These are phyloP conservation scores for Russula sp. DNA, from an alignment of 768 basidiomycete genomes.

Conservation along the genomic window DNA sequence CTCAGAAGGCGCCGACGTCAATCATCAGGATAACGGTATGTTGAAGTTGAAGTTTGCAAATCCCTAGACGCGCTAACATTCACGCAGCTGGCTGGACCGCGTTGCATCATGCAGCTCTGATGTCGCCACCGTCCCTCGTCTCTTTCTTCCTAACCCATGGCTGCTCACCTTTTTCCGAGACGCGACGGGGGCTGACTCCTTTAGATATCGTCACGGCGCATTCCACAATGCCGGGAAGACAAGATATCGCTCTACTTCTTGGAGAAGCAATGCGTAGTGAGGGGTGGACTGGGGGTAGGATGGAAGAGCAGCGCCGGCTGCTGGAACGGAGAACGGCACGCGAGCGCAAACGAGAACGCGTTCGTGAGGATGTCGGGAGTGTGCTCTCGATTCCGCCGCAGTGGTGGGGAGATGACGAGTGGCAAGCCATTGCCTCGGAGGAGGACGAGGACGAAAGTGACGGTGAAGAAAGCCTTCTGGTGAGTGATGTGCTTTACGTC, in stretches of 20 bases:
- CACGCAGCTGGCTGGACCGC: slow-evolving; percentile 86
- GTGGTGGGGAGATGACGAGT: slow-evolving; percentile 59
- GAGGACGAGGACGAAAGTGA: slow-evolving; percentile 40
- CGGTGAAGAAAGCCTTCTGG: slow-evolving; percentile 44
- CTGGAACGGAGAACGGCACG: slow-evolving; percentile 52
- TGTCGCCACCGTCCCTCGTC: slow-evolving; percentile 84
- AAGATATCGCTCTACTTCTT: slow-evolving; percentile 79
- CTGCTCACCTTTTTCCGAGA: slow-evolving; percentile 72
- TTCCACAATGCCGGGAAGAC: slow-evolving; percentile 70
- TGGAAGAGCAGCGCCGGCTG: slow-evolving; percentile 58
- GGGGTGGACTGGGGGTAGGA: slow-evolving; percentile 74
- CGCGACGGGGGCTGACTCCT: slow-evolving; percentile 73
- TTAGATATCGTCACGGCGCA: slow-evolving; percentile 87
- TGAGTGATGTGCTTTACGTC: slow-evolving; percentile 26
- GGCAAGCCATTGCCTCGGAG: slow-evolving; percentile 26
- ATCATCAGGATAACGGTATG: slow-evolving; percentile 54
- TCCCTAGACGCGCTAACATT: background rate
- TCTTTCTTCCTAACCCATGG: slow-evolving; percentile 91
- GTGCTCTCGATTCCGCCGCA: slow-evolving; percentile 47
- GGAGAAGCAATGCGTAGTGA: slow-evolving; percentile 83
- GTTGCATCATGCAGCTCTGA: slow-evolving; percentile 83
- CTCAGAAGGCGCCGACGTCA: slow-evolving; percentile 66
- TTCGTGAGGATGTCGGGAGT: slow-evolving; percentile 53
- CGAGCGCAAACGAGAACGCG: slow-evolving; percentile 42
- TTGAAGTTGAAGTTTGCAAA: background rate